Percentiles rank a stretch among this genome's conserved stretches.
These are phyloP conservation scores for Tylopilus plumbeoviolaceoides DNA, from an alignment of 768 basidiomycete genomes.

Conservation along the genomic window DNA sequence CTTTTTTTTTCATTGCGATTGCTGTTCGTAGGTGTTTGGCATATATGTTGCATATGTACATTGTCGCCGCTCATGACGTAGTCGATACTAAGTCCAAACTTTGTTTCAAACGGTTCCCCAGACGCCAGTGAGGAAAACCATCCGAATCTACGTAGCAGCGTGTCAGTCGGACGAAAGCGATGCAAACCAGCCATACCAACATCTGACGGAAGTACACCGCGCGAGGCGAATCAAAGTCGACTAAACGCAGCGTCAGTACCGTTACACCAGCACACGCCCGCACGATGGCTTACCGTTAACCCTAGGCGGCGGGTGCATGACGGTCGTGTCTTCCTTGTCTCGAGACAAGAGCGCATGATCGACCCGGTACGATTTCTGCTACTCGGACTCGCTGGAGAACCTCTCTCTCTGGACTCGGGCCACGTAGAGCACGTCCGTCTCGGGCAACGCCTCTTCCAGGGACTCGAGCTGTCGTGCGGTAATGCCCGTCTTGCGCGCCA, in stretches of 20 bases:
- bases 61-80: neutral
- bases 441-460: conserved; percentile 86
- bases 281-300: conserved; percentile 61
- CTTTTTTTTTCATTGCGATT: too few relatives aligned
- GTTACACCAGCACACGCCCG: neutral
- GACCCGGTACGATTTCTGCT: conserved; percentile 81
- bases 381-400: conserved; percentile 76
- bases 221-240: conserved; percentile 91
- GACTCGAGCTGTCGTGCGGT: conserved; percentile 76
- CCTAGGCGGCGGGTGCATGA: conserved; percentile 98
- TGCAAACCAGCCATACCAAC: conserved; percentile 66
- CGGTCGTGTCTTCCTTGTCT: conserved; percentile 97
- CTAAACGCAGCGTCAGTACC: conserved; percentile 39
- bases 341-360: conserved; percentile 91
- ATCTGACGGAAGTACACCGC: conserved; percentile 98
- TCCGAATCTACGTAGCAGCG: conserved; percentile 52
- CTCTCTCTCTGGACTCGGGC: conserved; percentile 96
- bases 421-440: conserved; percentile 96
- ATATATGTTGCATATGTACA: neutral
- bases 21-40: too few relatives aligned
- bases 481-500: conserved; percentile 80
- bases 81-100: neutral
- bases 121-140: conserved; percentile 75
- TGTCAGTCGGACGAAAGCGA: neutral
- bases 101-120: conserved; percentile 31